phyloP scores from a whole-genome alignment of 2,329 filamentous ascomycete genomes.

The Fusarium protoensiforme region DNA sequence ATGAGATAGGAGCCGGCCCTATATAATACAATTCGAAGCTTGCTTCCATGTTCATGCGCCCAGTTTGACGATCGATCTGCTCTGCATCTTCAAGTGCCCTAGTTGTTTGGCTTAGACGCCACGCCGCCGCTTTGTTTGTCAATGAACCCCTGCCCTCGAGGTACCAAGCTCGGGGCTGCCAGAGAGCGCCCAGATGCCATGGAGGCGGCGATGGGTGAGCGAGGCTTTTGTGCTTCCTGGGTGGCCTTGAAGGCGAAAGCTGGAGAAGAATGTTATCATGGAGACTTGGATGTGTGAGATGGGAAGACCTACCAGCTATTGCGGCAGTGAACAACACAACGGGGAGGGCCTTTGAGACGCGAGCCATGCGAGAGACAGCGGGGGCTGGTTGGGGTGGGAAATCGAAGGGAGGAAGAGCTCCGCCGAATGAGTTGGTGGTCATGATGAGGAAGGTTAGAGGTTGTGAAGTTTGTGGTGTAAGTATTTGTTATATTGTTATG shows the following conservation, averaged over 20 bases:
- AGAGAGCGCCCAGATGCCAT: not conserved
- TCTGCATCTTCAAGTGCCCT: not conserved
- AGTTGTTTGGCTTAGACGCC: slow-evolving; percentile 9
- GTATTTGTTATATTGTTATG: not conserved
- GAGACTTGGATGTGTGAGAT: not conserved
- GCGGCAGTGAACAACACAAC: slow-evolving; percentile 18
- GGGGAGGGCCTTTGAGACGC: slow-evolving; percentile 25
- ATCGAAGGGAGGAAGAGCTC: slow-evolving; percentile 36
- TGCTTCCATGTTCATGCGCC: not conserved
- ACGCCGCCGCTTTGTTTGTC: not conserved
- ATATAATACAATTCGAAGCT: not conserved
- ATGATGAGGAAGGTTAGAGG: slow-evolving; percentile 9
- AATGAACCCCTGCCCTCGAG: slow-evolving; percentile 7
- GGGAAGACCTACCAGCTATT: slow-evolving; percentile 13
- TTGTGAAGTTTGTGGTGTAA: not conserved
- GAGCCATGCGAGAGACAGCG: slow-evolving; percentile 28
- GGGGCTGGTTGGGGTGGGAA: slow-evolving; percentile 20
- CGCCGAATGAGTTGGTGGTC: slow-evolving; percentile 37
- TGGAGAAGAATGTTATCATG: slow-evolving; percentile 1
- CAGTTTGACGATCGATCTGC: not conserved
- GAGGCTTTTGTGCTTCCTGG: not conserved
- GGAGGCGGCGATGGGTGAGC: not conserved
- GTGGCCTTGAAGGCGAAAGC: slow-evolving; percentile 27
- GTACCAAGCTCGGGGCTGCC: slow-evolving; percentile 7
- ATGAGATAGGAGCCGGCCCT: slow-evolving; percentile 17